These are phyloP conservation scores for Coniochaeta sp. DNA, from an alignment of 2,329 filamentous ascomycete species.

Conservation along the genomic window DNA sequence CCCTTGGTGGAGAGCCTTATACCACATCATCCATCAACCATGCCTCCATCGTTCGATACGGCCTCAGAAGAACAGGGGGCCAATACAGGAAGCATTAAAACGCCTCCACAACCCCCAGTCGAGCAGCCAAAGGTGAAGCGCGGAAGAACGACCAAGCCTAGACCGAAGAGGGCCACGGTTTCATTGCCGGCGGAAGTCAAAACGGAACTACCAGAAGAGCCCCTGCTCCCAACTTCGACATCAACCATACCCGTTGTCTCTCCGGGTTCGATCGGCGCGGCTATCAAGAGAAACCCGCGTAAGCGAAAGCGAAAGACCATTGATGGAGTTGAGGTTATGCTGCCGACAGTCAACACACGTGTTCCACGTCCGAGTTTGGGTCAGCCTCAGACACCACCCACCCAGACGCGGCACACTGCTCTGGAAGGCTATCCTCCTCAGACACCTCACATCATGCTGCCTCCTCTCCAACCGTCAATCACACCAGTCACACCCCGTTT, in stretches of 20 bases:
- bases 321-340: conserved; percentile 3
- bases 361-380: background rate
- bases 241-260: background rate
- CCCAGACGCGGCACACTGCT: background rate
- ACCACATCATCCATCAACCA: background rate
- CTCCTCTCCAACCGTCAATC: background rate
- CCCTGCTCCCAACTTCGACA: background rate
- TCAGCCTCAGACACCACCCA: background rate
- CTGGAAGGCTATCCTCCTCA: background rate
- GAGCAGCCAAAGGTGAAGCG: background rate
- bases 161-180: background rate
- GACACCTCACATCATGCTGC: background rate
- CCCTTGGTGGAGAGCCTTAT: background rate
- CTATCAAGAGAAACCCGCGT: conserved; percentile 42
- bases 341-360: background rate
- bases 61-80: background rate
- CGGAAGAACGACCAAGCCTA: background rate
- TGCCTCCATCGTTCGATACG: background rate
- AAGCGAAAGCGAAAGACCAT: conserved; percentile 30
- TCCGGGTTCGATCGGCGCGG: conserved; percentile 36
- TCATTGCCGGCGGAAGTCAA: conserved; percentile 8
- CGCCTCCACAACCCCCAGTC: background rate
- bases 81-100: background rate
- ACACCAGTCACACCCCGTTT: background rate
- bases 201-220: conserved; percentile 5